A percentile compares a stretch with the other conserved stretches of the same genome.
These are phyloP conservation scores for Haplosporangium sp. DNA, from an alignment of 371 early-diverging fungal genomes.

Conservation along the genomic window DNA sequence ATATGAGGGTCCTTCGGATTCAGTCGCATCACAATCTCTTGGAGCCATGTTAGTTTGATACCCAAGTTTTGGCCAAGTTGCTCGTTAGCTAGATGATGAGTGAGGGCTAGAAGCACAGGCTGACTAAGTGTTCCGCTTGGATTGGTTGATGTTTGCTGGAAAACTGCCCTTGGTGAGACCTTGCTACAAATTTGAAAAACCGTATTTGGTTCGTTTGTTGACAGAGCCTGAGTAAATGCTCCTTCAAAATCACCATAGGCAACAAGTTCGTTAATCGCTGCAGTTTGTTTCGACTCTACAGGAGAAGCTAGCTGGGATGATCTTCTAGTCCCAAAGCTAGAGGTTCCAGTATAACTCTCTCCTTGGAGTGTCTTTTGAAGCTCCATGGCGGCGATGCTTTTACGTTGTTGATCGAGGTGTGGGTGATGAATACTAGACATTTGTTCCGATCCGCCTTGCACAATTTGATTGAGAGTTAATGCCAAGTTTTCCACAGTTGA, in stretches of 20 bases:
- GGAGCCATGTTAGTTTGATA: conserved; percentile 44
- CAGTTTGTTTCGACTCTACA: conserved; percentile 30
- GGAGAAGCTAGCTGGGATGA: conserved; percentile 47
- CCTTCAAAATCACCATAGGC: conserved; percentile 49
- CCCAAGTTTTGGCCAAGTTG: conserved; percentile 35
- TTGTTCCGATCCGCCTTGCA: conserved; percentile 26
- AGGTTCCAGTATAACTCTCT: conserved; percentile 8
- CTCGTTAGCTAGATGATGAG: conserved; percentile 46
- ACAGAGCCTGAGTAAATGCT: conserved; percentile 49
- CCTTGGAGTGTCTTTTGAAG: conserved; percentile 46
- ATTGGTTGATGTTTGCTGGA: conserved; percentile 38
- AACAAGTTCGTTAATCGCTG: conserved; percentile 30
- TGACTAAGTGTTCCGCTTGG: conserved; percentile 41
- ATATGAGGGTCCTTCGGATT: conserved; percentile 36
- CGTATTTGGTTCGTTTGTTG: conserved; percentile 33
- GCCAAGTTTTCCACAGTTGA: conserved; percentile 32
- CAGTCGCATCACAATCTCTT: conserved; percentile 43
- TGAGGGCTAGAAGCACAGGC: conserved; percentile 43
- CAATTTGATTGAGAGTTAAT: conserved; percentile 23
- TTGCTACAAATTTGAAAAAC: conserved; percentile 40
- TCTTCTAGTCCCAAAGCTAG: conserved; percentile 26
- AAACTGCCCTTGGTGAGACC: conserved; percentile 46
- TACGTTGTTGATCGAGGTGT: conserved; percentile 28
- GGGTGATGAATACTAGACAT: not conserved
- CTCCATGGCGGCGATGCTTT: conserved; percentile 25